Evolutionary conservation across 202 grass and related monocot genomes (phyloP).

Genomic region (Carex sylvatica): DNA sequence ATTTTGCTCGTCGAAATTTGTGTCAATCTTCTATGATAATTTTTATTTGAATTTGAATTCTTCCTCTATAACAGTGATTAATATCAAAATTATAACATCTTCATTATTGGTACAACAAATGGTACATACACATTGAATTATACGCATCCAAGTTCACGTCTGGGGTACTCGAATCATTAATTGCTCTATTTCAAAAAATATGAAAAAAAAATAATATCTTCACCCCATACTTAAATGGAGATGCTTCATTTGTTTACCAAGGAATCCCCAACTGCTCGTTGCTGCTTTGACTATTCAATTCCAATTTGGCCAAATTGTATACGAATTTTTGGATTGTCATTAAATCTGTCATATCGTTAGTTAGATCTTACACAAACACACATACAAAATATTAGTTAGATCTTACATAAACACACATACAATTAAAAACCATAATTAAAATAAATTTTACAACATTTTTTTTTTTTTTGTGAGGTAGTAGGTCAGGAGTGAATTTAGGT

Average conservation of each 20-base stretch:
- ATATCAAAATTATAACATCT: too few relatives aligned
- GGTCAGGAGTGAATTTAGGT: too few relatives aligned
- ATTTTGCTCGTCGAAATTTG: too few relatives aligned
- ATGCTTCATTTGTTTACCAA: neutral
- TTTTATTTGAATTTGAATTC: too few relatives aligned
- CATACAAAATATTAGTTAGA: neutral
- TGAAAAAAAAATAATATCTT: neutral
- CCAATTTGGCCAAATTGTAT: neutral
- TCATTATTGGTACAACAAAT: neutral
- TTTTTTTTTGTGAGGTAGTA: neutral
- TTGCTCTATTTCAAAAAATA: neutral
- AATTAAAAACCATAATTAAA: too few relatives aligned
- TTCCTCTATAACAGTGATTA: too few relatives aligned
- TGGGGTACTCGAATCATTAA: neutral
- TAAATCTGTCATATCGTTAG: neutral
- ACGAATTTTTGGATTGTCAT: neutral
- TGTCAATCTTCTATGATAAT: too few relatives aligned
- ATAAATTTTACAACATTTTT: neutral
- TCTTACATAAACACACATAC: neutral
- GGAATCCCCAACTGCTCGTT: conserved; percentile 15
- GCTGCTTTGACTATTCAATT: neutral
- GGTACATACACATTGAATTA: neutral
- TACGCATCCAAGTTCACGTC: neutral
- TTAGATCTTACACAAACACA: neutral
- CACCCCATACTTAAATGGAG: neutral